Evolutionary conservation across 257 asterid species (phyloP).

Genomic region (Striga asiatica): DNA sequence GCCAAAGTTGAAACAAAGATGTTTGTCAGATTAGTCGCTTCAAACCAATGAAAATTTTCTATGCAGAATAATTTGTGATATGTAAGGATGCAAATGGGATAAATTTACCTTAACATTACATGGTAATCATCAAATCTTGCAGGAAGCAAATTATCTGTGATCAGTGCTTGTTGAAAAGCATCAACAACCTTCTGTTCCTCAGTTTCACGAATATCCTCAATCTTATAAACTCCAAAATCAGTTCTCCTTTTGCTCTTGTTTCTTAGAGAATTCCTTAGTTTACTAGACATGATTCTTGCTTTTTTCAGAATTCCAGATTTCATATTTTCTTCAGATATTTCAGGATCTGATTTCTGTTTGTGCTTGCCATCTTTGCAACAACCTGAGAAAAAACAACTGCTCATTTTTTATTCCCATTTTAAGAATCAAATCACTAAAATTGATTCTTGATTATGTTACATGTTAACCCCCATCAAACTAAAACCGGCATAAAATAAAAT

Average conservation of each 20-base stretch:
- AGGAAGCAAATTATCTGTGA: conserved; percentile 51
- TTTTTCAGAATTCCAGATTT: conserved; percentile 29
- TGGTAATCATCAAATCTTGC: conserved; percentile 48
- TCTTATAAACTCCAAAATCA: conserved; percentile 23
- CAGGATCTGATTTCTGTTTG: conserved; percentile 27
- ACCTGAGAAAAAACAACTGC: conserved; percentile 23
- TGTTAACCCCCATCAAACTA: neutral
- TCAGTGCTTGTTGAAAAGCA: conserved; percentile 43
- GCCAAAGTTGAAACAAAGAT: neutral
- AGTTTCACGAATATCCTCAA: conserved; percentile 27
- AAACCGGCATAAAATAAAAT: neutral
- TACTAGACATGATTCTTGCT: conserved; percentile 26
- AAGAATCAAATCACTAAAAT: conserved; percentile 2
- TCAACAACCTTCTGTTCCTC: conserved; percentile 42
- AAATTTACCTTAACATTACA: conserved; percentile 44
- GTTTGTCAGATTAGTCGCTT: neutral
- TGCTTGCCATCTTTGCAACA: conserved; percentile 23
- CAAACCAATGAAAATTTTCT: neutral
- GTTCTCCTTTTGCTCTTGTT: conserved; percentile 22
- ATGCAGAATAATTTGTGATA: neutral
- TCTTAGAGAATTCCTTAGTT: conserved; percentile 25
- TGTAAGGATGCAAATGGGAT: neutral
- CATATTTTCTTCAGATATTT: conserved; percentile 26
- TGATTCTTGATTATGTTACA: conserved; percentile 1
- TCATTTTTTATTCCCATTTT: conserved; percentile 6